Base-by-base conservation (phyloP, 176 grass and related monocot species). In the Juncus effusus region DNA sequence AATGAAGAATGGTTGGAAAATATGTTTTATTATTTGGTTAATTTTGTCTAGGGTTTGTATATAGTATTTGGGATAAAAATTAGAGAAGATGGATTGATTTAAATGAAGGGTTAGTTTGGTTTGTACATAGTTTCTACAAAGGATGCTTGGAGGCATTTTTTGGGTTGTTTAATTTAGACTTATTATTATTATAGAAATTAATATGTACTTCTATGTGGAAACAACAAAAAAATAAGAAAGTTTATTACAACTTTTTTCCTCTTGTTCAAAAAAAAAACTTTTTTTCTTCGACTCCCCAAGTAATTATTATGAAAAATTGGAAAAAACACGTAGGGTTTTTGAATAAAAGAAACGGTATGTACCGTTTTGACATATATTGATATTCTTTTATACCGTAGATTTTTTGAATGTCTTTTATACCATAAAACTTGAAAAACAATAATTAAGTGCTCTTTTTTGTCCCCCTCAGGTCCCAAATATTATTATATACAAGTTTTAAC, bases 41-140 rank as follows among this genome's bases (percentile, higher is more conserved):
- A 52, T 60, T 59, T 42, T 5, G 16, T 64, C 61, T 64, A 64
- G 57, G 61, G 16, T 63, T 56, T 76, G 62, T 76, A 65, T 45
- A 76, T 76, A 76, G 45, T 61, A 60, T 13, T 67, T 57, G 54
- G 53, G 61, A 39, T 36, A 65, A 60, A 38, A 37, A 60, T 51
- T 68, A 36, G 35, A 69, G 8, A 57, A 69, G 38, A 69, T 68
- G 62, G 62, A 77, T 44, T 37, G 51, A 58, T 77, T 28, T 28
- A 28, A 28, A 28, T 28, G 19, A 28, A 28, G 19, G 64, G 54
- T 50, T 69, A 60, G 37, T 53, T 60, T 60, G 63, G 62, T 59
- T 77, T 77, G 55, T 54, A 77, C 63, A 77, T 69, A 77, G 54
- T 68, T 75, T 65, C 52, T 64, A 16, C 37, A 65, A 57, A 60